Percentiles rank a stretch among this genome's conserved stretches.
phyloP scores from a whole-genome alignment of 352 stramenopile genomes.

The Phytophthora pinifolia region DNA sequence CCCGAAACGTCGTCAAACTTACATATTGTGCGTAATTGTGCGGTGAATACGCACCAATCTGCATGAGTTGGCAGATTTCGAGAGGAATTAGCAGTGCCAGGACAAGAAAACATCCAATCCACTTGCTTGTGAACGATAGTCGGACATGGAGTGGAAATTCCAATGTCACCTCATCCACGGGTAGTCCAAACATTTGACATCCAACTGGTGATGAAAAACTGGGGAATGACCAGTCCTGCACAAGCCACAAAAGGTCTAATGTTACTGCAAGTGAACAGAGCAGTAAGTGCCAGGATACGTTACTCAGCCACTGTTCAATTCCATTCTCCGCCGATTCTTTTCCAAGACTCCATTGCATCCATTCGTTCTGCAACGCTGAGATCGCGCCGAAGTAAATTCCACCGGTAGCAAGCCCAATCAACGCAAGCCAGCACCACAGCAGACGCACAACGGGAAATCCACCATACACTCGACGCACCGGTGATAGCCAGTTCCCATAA shows the following conservation, averaged over 20 bases:
- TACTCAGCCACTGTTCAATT: constrained; percentile 32
- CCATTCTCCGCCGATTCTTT: background rate
- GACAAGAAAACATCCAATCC: constrained; percentile 50
- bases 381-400: constrained; percentile 35
- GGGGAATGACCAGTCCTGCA: constrained; percentile 59
- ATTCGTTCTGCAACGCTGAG: constrained; percentile 21
- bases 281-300: constrained; percentile 42
- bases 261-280: constrained; percentile 34
- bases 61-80: constrained; percentile 48
- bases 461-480: constrained; percentile 27
- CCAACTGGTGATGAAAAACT: constrained; percentile 38
- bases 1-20: constrained; percentile 26
- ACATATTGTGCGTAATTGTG: constrained; percentile 33
- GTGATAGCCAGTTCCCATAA: constrained; percentile 34
- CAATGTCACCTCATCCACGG: constrained; percentile 32
- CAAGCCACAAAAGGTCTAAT: constrained; percentile 51
- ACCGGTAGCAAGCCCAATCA: constrained; percentile 23
- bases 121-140: constrained; percentile 46
- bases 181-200: constrained; percentile 42
- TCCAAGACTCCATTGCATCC: constrained; percentile 27
- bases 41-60: constrained; percentile 44
- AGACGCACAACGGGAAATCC: constrained; percentile 27
- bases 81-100: constrained; percentile 48
- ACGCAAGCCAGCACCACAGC: constrained; percentile 26
- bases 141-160: constrained; percentile 13